Evolutionary conservation across 495 filamentous ascomycete genomes (phyloP).

Genomic region (Neurospora africana): DNA sequence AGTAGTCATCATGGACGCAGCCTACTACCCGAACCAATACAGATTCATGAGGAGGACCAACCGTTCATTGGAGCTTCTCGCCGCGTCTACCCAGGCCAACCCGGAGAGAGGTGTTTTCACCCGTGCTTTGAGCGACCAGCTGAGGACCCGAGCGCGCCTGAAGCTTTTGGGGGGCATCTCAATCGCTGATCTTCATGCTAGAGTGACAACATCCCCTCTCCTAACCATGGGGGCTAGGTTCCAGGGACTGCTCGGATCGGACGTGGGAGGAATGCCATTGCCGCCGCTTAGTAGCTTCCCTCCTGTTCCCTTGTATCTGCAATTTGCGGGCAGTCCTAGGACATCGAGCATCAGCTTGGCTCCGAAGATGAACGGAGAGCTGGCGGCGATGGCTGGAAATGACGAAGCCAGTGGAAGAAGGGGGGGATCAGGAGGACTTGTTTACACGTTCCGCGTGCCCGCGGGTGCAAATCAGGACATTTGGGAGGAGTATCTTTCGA

Average conservation of each 20-base stretch:
- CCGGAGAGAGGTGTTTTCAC: conserved; percentile 36
- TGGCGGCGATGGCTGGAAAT: neutral
- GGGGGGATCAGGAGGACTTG: neutral
- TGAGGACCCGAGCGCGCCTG: conserved; percentile 28
- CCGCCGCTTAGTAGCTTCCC: neutral
- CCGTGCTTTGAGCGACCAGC: conserved; percentile 29
- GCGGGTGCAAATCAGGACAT: neutral
- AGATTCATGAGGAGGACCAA: neutral
- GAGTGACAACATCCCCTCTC: neutral
- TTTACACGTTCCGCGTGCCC: neutral
- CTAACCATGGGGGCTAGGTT: conserved; percentile 21
- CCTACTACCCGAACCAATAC: conserved; percentile 30
- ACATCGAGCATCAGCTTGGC: conserved; percentile 37
- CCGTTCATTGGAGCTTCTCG: conserved; percentile 34
- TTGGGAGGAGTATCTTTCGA: neutral
- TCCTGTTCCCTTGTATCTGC: conserved; percentile 34
- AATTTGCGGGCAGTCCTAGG: conserved; percentile 32
- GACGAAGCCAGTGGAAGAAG: neutral
- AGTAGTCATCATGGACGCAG: conserved; percentile 41
- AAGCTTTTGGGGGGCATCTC: conserved; percentile 27
- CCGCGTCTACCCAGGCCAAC: conserved; percentile 36
- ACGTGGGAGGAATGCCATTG: neutral
- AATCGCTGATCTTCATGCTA: conserved; percentile 39
- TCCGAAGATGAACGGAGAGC: conserved; percentile 7
- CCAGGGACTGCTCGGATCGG: conserved; percentile 3